phyloP scores from a whole-genome alignment of 1,139 yeast species.

The Pichia sp. region DNA sequence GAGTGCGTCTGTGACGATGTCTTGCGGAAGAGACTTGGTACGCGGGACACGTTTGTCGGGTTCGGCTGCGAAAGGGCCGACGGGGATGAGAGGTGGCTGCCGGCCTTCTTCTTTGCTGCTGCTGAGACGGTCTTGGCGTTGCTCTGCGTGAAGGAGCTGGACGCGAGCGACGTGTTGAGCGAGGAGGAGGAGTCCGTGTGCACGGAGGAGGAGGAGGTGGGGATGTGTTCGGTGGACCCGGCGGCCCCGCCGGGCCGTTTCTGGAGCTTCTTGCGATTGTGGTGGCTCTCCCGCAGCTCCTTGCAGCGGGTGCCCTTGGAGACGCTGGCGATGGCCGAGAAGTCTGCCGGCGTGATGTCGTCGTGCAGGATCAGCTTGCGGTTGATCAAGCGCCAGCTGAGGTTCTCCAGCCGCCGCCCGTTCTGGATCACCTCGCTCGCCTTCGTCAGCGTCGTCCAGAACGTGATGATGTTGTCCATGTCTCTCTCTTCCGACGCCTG shows the following conservation, averaged over 20 bases:
- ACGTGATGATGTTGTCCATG: slow-evolving; percentile 41
- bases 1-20: background rate
- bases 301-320: slow-evolving; percentile 19
- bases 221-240: background rate
- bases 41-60: background rate
- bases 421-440: slow-evolving; percentile 48
- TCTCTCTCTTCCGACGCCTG: slow-evolving; percentile 28
- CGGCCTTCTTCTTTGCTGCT: background rate
- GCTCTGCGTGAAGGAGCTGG: background rate
- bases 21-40: slow-evolving; percentile 7
- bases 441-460: slow-evolving; percentile 53
- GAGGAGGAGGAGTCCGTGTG: background rate
- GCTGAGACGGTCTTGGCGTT: background rate
- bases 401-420: slow-evolving; percentile 53
- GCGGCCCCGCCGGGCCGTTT: background rate
- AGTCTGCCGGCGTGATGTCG: slow-evolving; percentile 25
- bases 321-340: slow-evolving; percentile 27
- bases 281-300: slow-evolving; percentile 16
- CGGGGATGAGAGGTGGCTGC: background rate
- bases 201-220: background rate
- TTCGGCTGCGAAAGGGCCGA: background rate
- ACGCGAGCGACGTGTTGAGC: background rate
- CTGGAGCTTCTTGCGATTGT: slow-evolving; percentile 3
- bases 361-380: slow-evolving; percentile 35
- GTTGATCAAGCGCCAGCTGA: slow-evolving; percentile 57